A percentile compares a stretch with the other conserved stretches of the same genome.
Evolutionary conservation across 495 filamentous ascomycete genomes (phyloP).

Genomic region (Lineolata rhizophorae): DNA sequence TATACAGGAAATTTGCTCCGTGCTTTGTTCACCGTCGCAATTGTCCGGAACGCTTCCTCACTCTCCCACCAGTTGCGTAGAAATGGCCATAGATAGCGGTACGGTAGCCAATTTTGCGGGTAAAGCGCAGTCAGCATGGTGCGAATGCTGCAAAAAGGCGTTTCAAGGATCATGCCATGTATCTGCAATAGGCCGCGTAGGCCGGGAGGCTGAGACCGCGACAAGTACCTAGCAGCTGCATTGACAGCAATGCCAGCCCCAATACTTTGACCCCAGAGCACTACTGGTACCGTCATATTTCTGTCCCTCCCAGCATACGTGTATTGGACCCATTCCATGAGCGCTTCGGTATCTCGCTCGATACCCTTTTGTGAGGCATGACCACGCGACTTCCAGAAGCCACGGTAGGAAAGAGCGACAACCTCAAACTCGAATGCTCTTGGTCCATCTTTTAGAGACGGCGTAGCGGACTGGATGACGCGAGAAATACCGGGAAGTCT

Average conservation of each 20-base stretch:
- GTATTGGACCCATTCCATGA: conserved; percentile 29
- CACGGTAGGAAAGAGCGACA: conserved; percentile 48
- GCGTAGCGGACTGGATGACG: too few relatives aligned
- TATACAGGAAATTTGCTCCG: conserved; percentile 21
- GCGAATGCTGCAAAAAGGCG: conserved; percentile 50
- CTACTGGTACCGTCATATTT: not conserved
- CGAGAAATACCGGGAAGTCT: conserved; percentile 44
- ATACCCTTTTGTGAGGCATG: conserved; percentile 43
- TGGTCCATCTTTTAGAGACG: too few relatives aligned
- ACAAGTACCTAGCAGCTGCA: conserved; percentile 28
- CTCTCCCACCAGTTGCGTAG: conserved; percentile 33
- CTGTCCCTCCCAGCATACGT: conserved; percentile 17
- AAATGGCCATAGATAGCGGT: conserved; percentile 36
- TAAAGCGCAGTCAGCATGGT: conserved; percentile 55
- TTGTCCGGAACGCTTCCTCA: conserved; percentile 14
- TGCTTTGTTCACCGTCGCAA: conserved; percentile 10
- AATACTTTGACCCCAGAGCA: conserved; percentile 70
- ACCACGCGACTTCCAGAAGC: conserved; percentile 61
- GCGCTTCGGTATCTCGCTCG: conserved; percentile 37
- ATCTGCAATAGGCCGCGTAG: conserved; percentile 12
- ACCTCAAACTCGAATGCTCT: too few relatives aligned
- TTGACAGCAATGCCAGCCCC: conserved; percentile 33
- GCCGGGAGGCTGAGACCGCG: too few relatives aligned
- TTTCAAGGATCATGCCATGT: conserved; percentile 43
- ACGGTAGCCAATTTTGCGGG: conserved; percentile 66